Conservation (phyloP, 2,329 filamentous ascomycete genomes). For the Talaromyces sp. region DNA sequence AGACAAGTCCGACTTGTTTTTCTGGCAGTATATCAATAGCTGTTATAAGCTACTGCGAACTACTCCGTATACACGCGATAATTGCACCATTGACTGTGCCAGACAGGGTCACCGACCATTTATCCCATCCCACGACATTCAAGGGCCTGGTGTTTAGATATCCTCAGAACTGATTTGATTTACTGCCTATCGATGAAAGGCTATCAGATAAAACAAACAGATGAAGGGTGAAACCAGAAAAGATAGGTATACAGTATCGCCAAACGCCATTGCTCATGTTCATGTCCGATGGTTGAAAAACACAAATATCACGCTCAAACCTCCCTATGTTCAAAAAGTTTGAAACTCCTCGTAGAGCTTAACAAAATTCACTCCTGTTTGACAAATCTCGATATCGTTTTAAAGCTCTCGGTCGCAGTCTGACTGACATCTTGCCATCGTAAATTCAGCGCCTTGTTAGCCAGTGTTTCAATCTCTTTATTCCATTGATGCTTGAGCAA, state of each 20-base stretch:
- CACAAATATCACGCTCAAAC: neutral
- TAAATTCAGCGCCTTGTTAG: constrained; percentile 60
- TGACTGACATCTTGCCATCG: constrained; percentile 59
- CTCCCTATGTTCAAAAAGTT: constrained; percentile 7
- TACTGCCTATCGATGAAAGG: neutral
- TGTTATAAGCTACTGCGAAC: neutral
- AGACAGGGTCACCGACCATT: neutral
- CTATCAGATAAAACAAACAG: neutral
- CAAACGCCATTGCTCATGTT: neutral
- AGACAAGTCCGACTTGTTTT: neutral
- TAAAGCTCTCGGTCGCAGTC: constrained; percentile 46
- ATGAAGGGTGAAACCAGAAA: neutral
- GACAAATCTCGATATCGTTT: constrained; percentile 34
- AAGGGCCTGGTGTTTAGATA: neutral
- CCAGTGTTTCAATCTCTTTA: constrained; percentile 62
- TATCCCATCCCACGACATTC: neutral
- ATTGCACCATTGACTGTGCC: neutral
- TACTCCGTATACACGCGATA: neutral
- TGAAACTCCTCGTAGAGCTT: neutral
- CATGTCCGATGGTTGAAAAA: neutral
- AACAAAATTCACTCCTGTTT: constrained; percentile 26
- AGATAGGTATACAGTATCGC: neutral
- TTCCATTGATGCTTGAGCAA: constrained; percentile 75
- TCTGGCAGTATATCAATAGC: neutral
- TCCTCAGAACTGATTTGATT: neutral